Conservation (phyloP, 208 protist species). For the Trypanosoma lewisi region DNA sequence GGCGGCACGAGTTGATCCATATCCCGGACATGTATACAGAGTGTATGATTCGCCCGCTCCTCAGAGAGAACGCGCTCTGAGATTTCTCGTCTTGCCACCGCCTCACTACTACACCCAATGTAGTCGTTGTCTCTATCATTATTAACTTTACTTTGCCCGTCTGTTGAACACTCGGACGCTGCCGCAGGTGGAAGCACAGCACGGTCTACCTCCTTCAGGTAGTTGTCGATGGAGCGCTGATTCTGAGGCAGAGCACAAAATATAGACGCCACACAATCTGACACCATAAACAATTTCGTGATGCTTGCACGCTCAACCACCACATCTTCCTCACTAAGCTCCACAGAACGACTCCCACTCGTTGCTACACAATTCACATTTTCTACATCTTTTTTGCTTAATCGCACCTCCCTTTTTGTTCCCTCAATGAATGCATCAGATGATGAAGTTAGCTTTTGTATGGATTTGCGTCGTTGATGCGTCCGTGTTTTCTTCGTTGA, state of each 20-base stretch:
- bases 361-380: not conserved
- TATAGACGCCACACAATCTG: constrained; percentile 66
- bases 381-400: not conserved
- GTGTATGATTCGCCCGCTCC: constrained; percentile 56
- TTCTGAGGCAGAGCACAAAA: constrained; percentile 56
- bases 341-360: not conserved
- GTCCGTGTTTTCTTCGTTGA: not conserved
- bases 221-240: constrained; percentile 39
- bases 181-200: constrained; percentile 19
- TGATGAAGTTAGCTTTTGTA: not conserved
- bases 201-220: constrained; percentile 59
- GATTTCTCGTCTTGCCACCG: constrained; percentile 26
- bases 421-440: not conserved
- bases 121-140: not conserved
- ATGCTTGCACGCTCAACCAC: constrained; percentile 69
- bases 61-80: constrained; percentile 61
- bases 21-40: constrained; percentile 80
- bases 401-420: not conserved
- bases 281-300: constrained; percentile 84
- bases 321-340: constrained; percentile 42
- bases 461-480: not conserved
- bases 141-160: not conserved
- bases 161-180: not conserved
- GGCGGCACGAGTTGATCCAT: constrained; percentile 81
- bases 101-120: not conserved